A percentile compares a stretch with the other conserved stretches of the same genome.
Evolutionary conservation across 192 early-diverging fungal genomes (phyloP).

Genomic region (Helicostylum pulchrum): DNA sequence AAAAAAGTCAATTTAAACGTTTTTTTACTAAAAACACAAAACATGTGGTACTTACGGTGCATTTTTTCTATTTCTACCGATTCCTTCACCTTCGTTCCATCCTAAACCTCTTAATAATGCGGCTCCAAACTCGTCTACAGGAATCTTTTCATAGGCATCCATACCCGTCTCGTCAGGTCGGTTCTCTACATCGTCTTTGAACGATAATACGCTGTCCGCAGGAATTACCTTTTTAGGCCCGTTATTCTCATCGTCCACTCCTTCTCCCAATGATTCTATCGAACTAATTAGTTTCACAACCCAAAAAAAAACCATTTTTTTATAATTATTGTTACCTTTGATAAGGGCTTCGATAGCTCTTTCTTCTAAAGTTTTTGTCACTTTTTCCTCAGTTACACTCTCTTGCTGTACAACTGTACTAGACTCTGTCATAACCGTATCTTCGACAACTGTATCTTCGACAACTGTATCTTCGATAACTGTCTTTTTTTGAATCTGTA

Average conservation of each 20-base stretch:
- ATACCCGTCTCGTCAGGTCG: conserved; percentile 64
- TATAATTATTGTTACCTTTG: conserved; percentile 45
- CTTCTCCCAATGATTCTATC: conserved; percentile 23
- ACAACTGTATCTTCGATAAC: not conserved
- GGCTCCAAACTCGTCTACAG: conserved; percentile 86
- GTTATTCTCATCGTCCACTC: conserved; percentile 17
- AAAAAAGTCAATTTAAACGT: not conserved
- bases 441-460: not conserved
- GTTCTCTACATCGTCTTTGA: conserved; percentile 56
- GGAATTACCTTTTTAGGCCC: conserved; percentile 30
- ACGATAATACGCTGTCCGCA: conserved; percentile 51
- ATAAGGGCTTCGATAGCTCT: conserved; percentile 43
- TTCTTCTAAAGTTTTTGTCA: conserved; percentile 37
- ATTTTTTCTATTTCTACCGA: conserved; percentile 27
- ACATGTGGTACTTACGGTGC: conserved; percentile 17
- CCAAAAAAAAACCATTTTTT: not conserved
- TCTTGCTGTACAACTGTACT: not conserved
- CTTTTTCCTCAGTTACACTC: not conserved
- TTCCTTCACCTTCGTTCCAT: conserved; percentile 67
- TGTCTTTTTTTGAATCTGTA: conserved; percentile 29
- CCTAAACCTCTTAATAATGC: conserved; percentile 90
- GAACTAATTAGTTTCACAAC: not conserved
- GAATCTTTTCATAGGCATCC: conserved; percentile 79
- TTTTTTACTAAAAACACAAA: conserved; percentile 12
- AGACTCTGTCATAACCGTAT: not conserved